Percentiles rank a stretch among this genome's conserved stretches.
phyloP scores from a whole-genome alignment of 225 moss, liverwort and hornwort species.

The Pleurozium schreberi region DNA sequence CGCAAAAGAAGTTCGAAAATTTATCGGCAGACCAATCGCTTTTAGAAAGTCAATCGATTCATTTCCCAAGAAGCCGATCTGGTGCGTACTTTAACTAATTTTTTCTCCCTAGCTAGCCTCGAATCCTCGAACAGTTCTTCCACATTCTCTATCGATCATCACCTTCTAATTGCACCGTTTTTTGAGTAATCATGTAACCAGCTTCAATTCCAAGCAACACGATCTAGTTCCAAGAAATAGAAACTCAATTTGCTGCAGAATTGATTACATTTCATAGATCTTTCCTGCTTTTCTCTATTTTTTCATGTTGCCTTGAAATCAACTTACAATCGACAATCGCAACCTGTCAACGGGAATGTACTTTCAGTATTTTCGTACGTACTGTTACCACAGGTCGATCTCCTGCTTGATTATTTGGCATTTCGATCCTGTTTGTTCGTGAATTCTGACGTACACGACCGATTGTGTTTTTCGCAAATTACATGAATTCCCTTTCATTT shows the following conservation, averaged over 20 bases:
- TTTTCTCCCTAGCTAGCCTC: neutral
- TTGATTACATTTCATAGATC: neutral
- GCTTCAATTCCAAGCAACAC: neutral
- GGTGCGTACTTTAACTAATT: neutral
- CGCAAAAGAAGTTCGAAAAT: neutral
- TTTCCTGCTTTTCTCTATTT: neutral
- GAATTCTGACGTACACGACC: neutral
- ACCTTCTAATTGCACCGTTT: neutral
- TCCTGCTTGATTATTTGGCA: neutral
- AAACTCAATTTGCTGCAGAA: neutral
- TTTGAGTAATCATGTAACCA: neutral
- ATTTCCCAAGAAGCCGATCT: neutral
- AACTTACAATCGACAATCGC: neutral
- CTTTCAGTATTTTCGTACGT: neutral
- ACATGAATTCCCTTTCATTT: neutral
- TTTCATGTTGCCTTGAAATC: neutral
- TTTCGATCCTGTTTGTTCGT: neutral
- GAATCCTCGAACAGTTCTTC: neutral
- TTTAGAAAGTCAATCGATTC: neutral
- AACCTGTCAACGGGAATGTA: neutral
- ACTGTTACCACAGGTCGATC: neutral
- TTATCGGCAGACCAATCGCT: neutral
- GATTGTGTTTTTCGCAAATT: neutral
- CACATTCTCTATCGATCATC: neutral
- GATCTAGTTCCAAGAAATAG: neutral